Evolutionary conservation across 345 rosid species (phyloP).

Genomic region (Pelargonium nanum): DNA sequence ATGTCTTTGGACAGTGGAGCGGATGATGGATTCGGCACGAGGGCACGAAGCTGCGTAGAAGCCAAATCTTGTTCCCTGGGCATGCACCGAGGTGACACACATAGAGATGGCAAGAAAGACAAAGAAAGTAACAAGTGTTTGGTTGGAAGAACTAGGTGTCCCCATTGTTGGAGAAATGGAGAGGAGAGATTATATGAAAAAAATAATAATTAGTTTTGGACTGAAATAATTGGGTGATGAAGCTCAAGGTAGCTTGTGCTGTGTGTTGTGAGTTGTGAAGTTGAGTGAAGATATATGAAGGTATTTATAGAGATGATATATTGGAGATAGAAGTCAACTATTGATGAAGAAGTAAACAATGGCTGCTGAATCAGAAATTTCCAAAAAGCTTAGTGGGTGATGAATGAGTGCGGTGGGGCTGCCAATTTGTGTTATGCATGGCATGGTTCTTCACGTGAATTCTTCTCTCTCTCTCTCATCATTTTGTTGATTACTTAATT

Average conservation of each 20-base stretch:
- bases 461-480: too few relatives aligned
- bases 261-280: not conserved
- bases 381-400: not conserved
- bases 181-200: too few relatives aligned
- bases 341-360: not conserved
- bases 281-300: not conserved
- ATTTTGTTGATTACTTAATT: too few relatives aligned
- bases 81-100: conserved; percentile 11
- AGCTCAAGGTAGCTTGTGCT: too few relatives aligned
- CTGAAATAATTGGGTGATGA: too few relatives aligned
- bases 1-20: conserved; percentile 24
- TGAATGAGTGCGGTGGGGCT: too few relatives aligned
- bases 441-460: too few relatives aligned
- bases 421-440: too few relatives aligned
- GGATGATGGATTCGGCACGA: conserved; percentile 26
- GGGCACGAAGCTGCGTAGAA: conserved; percentile 38
- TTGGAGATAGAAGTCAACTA: not conserved
- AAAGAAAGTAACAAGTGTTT: not conserved
- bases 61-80: conserved; percentile 26
- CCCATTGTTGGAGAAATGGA: too few relatives aligned
- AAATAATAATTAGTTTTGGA: too few relatives aligned
- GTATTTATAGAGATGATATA: not conserved
- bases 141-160: too few relatives aligned
- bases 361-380: not conserved
- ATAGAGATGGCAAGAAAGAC: not conserved